A percentile compares a stretch with the other conserved stretches of the same genome.
These are phyloP conservation scores for Lomentospora prolificans DNA, from an alignment of 2,329 filamentous ascomycete species.

Conservation along the genomic window DNA sequence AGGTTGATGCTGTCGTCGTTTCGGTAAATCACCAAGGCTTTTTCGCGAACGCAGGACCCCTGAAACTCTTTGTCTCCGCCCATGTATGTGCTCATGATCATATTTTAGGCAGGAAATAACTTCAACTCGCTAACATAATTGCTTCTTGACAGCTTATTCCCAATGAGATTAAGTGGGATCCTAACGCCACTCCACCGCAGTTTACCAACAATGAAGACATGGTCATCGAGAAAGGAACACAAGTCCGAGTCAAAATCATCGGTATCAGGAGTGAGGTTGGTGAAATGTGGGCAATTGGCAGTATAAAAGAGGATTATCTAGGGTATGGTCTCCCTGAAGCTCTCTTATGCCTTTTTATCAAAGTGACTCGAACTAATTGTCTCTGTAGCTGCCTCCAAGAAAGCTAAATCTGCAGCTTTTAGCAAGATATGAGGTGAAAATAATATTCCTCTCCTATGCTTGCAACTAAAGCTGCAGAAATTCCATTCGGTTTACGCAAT, in stretches of 20 bases:
- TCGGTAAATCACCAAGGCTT: slow-evolving; percentile 89
- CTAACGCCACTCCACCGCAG: slow-evolving; percentile 90
- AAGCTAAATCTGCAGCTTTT: not conserved
- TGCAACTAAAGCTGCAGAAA: not conserved
- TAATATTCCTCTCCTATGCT: not conserved
- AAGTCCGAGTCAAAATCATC: slow-evolving; percentile 88
- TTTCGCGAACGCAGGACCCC: slow-evolving; percentile 72
- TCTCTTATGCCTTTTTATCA: not conserved
- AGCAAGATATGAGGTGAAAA: not conserved
- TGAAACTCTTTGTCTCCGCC: slow-evolving; percentile 70
- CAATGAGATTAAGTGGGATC: slow-evolving; percentile 84
- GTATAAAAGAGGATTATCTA: slow-evolving; percentile 78
- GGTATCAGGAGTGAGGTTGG: slow-evolving; percentile 89
- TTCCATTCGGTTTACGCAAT: not conserved
- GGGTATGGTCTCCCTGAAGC: slow-evolving; percentile 33
- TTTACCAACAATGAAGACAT: slow-evolving; percentile 94
- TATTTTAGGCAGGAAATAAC: not conserved
- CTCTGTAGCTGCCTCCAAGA: slow-evolving; percentile 7
- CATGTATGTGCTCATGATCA: slow-evolving; percentile 47
- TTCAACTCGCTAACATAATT: slow-evolving; percentile 2
- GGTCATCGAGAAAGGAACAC: slow-evolving; percentile 86
- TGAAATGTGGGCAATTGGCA: slow-evolving; percentile 93
- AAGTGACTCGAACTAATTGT: not conserved
- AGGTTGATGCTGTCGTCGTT: slow-evolving; percentile 91
- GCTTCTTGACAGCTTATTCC: slow-evolving; percentile 65